Conservation (phyloP, 1,284 basidiomycete genomes). For the Melampsora larici-populina region DNA sequence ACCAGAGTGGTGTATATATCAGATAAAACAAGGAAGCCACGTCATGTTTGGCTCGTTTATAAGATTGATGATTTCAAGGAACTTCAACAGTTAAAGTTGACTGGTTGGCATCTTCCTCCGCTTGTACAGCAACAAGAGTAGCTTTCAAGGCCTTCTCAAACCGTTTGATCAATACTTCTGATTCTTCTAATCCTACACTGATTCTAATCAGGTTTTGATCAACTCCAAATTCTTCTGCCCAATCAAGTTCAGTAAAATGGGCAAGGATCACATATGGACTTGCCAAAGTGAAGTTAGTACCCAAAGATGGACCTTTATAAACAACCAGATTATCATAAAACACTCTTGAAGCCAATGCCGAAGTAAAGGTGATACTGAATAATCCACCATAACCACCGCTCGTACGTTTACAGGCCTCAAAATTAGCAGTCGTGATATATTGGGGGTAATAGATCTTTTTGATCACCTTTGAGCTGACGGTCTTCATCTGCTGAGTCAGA, state of each 20-base stretch:
- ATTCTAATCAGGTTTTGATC: constrained; percentile 79
- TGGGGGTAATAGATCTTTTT: constrained; percentile 88
- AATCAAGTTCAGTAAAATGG: constrained; percentile 85
- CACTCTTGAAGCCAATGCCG: constrained; percentile 64
- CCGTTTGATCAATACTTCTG: constrained; percentile 61
- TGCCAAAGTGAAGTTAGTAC: constrained; percentile 92
- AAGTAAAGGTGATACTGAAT: constrained; percentile 84
- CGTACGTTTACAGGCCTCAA: constrained; percentile 64
- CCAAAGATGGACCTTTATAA: constrained; percentile 87
- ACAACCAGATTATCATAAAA: constrained; percentile 84
- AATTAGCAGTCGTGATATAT: constrained; percentile 71
- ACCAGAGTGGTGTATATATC: no score
- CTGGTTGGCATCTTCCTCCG: constrained; percentile 44
- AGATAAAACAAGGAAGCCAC: no score
- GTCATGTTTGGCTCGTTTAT: no score
- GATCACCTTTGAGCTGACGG: constrained; percentile 56
- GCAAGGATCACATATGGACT: constrained; percentile 91
- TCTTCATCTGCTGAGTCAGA: constrained; percentile 60
- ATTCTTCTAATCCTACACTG: constrained; percentile 84
- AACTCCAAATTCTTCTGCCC: constrained; percentile 84
- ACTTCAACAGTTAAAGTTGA: background rate
- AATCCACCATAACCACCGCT: constrained; percentile 78
- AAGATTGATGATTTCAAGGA: no score
- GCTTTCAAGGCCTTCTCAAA: constrained; percentile 68
- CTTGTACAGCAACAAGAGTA: constrained; percentile 59